Evolutionary conservation across 305 asterid species (phyloP).

Genomic region (Fraxinus albicans): DNA sequence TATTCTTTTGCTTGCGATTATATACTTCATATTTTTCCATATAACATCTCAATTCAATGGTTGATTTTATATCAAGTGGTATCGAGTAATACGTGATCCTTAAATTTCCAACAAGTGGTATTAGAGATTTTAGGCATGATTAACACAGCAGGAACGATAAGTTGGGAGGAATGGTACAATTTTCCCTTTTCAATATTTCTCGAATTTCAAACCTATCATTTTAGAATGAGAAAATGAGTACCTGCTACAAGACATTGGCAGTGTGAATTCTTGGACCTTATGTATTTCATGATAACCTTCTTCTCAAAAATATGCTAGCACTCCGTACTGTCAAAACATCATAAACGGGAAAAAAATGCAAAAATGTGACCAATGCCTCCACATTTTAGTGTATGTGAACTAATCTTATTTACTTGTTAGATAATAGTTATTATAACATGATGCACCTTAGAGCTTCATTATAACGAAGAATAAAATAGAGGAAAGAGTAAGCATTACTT

Average conservation of each 20-base stretch:
- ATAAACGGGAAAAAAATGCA: neutral
- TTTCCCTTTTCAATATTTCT: neutral
- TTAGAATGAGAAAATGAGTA: conserved; percentile 21
- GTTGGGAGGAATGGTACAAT: neutral
- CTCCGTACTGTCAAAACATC: conserved; percentile 56
- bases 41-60: too few relatives aligned
- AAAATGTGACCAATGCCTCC: neutral
- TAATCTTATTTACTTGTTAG: neutral
- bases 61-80: too few relatives aligned
- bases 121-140: too few relatives aligned
- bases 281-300: conserved; percentile 49
- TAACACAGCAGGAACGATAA: neutral
- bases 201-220: neutral
- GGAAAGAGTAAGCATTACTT: neutral
- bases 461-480: neutral
- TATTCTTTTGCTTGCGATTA: too few relatives aligned
- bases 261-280: conserved; percentile 35
- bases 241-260: conserved; percentile 78
- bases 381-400: neutral
- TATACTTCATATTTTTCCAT: too few relatives aligned
- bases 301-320: conserved; percentile 93
- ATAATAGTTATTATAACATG: neutral
- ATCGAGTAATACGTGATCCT: too few relatives aligned
- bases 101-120: too few relatives aligned
- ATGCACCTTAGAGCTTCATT: neutral